Evolutionary conservation across 139 green algal species (phyloP), one percentile per base, ranked within the genome.

Genomic region (Chlorella sp.): DNA sequence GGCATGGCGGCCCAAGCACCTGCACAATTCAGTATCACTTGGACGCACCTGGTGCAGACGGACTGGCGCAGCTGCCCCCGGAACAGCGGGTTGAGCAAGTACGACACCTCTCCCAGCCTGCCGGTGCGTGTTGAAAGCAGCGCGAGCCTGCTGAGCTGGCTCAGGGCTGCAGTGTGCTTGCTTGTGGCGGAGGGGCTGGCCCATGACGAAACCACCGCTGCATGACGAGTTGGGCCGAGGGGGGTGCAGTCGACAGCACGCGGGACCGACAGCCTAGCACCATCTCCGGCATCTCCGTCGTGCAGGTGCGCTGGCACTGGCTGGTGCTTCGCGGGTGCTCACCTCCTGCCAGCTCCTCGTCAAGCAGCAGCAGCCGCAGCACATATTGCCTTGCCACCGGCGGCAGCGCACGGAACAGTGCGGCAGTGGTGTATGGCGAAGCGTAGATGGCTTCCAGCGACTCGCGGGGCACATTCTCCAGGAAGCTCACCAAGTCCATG

Each of bases 351-450:
- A 91, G 56, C 31, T 70, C 59, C n/a, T 51, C 46, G 8, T 87
- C 73, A 23, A 89, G 19, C 61, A 91, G 87, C 50, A 96, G 72
- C 53, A 95, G 67, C 12, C 90, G 78, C 40, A 93, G 46, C 8
- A 93, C 82, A 60, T 94, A 92, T 43, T 90, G 84, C 77, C 91
- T 88, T 5, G 86, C 88, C 14, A 95, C 67, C 0, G 84, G 76
- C 33, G 86, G 82, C 72, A 97, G 73, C 21, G 84, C 87, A 14
- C 90, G 85, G 45, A 97, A 83, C n/a, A 97, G 74, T 11, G 90
- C 92, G 65, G 91, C 86, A 63, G 80, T 90, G 1, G 86, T 92
- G 83, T 86, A 93, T 9, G 81, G 87, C 61, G 71, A 86, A 23
- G 76, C 51, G 68, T 93, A 95, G 38, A 95, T 66, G 17, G 58